Conservation (phyloP, 1,139 yeast genomes). For the Lodderomyces elongisporus region DNA sequence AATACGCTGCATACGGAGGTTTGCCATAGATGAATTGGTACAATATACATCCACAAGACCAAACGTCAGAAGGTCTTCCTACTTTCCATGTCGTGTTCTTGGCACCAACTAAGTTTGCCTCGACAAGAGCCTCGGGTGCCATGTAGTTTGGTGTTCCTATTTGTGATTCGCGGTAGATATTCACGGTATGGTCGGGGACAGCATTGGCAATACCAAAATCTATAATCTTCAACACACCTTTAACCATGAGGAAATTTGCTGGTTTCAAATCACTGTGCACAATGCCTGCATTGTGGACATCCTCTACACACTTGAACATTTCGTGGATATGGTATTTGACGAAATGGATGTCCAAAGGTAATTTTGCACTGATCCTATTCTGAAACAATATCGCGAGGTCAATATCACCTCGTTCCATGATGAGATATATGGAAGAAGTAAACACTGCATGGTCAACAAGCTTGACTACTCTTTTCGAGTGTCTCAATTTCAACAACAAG, state of each 20-base stretch:
- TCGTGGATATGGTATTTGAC: conserved; percentile 80
- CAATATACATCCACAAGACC: conserved; percentile 97
- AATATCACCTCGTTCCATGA: conserved; percentile 95
- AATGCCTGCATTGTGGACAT: conserved; percentile 82
- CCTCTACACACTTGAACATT: conserved; percentile 75
- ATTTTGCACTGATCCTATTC: conserved; percentile 40
- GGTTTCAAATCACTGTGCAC: conserved; percentile 96
- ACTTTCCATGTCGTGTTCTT: conserved; percentile 67
- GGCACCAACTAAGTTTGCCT: conserved; percentile 36
- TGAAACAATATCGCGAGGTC: conserved; percentile 82
- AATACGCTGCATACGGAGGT: conserved; percentile 83
- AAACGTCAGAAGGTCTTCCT: conserved; percentile 92
- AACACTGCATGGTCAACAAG: conserved; percentile 70
- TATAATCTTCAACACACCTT: conserved; percentile 78
- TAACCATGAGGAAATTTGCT: conserved; percentile 85
- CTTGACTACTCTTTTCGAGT: conserved; percentile 71
- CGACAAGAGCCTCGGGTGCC: conserved; percentile 95
- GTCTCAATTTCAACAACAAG: conserved; percentile 54
- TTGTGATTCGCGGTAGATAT: conserved; percentile 84
- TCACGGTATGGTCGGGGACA: conserved; percentile 88
- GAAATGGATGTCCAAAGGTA: conserved; percentile 66
- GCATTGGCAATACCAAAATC: conserved; percentile 97
- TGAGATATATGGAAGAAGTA: conserved; percentile 59
- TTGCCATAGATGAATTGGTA: conserved; percentile 94
- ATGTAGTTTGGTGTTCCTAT: conserved; percentile 95